Percentiles rank a stretch among this genome's conserved stretches.
These are phyloP conservation scores for Stemphylium vesicarium DNA, from an alignment of 2,329 filamentous ascomycete genomes.

Conservation along the genomic window DNA sequence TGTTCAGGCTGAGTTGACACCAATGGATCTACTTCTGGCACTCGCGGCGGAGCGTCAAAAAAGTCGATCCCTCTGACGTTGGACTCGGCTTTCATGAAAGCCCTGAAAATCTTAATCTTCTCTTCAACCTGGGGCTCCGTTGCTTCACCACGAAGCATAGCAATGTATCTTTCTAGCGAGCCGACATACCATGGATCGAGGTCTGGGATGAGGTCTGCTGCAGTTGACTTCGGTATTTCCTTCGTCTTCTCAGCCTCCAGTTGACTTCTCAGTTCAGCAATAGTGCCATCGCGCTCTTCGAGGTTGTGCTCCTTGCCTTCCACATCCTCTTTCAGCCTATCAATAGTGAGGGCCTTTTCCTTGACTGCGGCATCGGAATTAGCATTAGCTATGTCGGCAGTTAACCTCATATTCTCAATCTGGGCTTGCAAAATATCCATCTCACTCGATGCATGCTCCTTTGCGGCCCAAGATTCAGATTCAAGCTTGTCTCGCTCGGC, in stretches of 20 bases:
- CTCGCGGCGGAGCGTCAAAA: conserved; percentile 36
- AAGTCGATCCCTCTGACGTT: conserved; percentile 53
- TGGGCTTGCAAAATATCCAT: conserved; percentile 27
- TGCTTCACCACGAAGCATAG: conserved; percentile 62
- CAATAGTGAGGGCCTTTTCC: conserved; percentile 39
- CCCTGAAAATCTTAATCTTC: conserved; percentile 60
- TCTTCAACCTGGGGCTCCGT: conserved; percentile 55
- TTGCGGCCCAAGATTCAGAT: conserved; percentile 23
- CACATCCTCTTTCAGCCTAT: conserved; percentile 41
- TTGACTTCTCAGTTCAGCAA: conserved; percentile 8
- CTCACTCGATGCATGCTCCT: conserved; percentile 25
- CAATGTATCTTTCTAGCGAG: conserved; percentile 61
- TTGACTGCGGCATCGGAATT: conserved; percentile 30
- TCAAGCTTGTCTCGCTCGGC: conserved; percentile 23
- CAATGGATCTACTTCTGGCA: conserved; percentile 8
- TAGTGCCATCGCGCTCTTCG: conserved; percentile 4
- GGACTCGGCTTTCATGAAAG: conserved; percentile 52
- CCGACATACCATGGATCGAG: conserved; percentile 64
- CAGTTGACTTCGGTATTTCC: conserved; percentile 29
- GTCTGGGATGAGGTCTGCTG: conserved; percentile 55
- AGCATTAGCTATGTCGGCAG: conserved; percentile 29
- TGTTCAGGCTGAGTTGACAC: conserved; percentile 5
- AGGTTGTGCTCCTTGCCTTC: conserved; percentile 35
- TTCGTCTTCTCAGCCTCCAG: conserved; percentile 35
- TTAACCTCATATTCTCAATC: conserved; percentile 24